Evolutionary conservation across 2,329 filamentous ascomycete genomes (phyloP), one percentile per base, ranked within the genome.

Genomic region (Fusarium sp.): DNA sequence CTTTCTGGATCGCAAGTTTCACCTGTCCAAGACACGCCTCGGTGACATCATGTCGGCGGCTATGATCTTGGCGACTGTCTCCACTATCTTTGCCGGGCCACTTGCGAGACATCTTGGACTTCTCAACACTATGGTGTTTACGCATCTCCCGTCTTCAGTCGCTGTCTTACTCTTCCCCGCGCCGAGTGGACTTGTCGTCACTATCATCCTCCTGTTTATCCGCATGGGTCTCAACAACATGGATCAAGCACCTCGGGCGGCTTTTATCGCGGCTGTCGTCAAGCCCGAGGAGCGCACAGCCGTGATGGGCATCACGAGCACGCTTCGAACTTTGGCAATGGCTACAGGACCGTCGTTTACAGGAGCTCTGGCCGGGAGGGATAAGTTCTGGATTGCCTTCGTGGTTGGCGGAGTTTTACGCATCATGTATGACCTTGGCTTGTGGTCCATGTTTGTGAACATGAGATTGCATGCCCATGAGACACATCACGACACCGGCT

Each of bases 241-340:
- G 90, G 92, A 93, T 72, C 91, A 93, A 82, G 91, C 90, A 0
- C 92, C 92, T 0, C 85, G 92, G 3, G 84, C 91, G 1, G 91
- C 92, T 0, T 90, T 93, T 67, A 92, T 93, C 59, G 90, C 91
- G 1, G 91, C 91, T 0, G 90, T 92, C 0, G 91, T 93, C 4
- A 88, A 86, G 71, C 88, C 91, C 0, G 87, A 90, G 64, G 92
- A 93, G 80, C 84, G 91, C 2, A 93, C 92, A 0, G 91, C 91
- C 1, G 90, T 92, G n/a, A 91, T 93, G 90, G 92, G 92, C 14
- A 91, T 93, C 74, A 92, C 91, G 0, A 86, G 84, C 56, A 90
- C 90, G 77, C 68, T 92, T 31, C 84, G 91, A 8, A 93, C 90
- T 0, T 76, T 93, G 13, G 89, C 90, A 0, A 86, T 89, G 70